These are phyloP conservation scores for Rhodotorula graminis DNA, from an alignment of 768 basidiomycete genomes.

Conservation along the genomic window DNA sequence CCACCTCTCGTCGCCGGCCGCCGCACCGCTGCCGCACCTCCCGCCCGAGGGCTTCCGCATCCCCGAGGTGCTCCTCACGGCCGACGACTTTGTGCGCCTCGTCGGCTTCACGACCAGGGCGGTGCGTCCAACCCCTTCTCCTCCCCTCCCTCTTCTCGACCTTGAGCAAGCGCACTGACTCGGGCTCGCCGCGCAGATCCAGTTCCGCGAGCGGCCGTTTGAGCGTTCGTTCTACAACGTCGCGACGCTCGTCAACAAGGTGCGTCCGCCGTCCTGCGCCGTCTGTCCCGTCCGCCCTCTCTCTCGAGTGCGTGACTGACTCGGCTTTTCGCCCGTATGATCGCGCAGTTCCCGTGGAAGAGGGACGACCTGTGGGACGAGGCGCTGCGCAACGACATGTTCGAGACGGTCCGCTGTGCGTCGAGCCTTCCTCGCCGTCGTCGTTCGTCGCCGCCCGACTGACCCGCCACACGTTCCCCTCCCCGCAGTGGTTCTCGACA, in stretches of 20 bases:
- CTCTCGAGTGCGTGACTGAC: no score
- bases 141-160: no score
- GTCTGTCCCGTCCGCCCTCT: no score
- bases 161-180: neutral
- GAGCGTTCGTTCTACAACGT: conserved; percentile 31
- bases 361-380: conserved; percentile 12
- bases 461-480: no score
- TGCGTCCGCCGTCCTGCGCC: neutral
- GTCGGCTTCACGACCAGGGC: no score
- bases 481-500: neutral
- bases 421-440: no score
- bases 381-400: conserved; percentile 6
- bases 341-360: conserved; percentile 23
- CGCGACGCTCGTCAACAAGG: conserved; percentile 23
- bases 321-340: neutral
- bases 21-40: conserved; percentile 14
- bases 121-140: neutral
- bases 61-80: neutral
- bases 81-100: neutral
- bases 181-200: neutral
- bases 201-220: conserved; percentile 1
- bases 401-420: neutral
- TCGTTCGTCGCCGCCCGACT: no score
- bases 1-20: conserved; percentile 1
- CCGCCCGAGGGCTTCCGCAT: conserved; percentile 2